Conservation (phyloP, 31 red algal species). For the Endocladia muricata region DNA sequence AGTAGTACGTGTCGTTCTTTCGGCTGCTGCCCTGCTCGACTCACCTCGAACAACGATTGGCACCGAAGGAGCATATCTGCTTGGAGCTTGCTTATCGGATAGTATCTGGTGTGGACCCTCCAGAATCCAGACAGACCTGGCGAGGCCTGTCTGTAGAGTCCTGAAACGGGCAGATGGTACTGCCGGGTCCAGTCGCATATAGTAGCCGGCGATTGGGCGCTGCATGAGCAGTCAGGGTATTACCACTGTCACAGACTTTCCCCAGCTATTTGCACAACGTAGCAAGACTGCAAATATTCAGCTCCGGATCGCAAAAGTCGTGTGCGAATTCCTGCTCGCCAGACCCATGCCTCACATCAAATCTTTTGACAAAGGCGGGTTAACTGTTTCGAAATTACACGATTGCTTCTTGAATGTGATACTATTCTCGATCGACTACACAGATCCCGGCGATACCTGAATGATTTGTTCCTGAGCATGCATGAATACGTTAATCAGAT, state of each 20-base stretch:
- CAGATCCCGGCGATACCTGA: not conserved
- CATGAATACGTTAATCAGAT: constrained; percentile 11
- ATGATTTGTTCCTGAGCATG: constrained; percentile 2
- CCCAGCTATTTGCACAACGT: constrained; percentile 29
- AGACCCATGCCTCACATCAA: not conserved
- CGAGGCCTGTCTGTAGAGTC: constrained; percentile 21
- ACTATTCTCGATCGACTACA: constrained; percentile 2
- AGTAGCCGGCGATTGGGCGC: constrained; percentile 11
- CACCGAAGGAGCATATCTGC: no score
- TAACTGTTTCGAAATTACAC: not conserved
- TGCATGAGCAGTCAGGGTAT: constrained; percentile 18
- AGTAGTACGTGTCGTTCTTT: not conserved
- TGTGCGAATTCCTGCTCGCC: constrained; percentile 22
- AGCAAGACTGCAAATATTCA: not conserved
- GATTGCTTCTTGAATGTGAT: not conserved
- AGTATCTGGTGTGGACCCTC: constrained; percentile 10
- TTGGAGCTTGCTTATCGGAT: not conserved
- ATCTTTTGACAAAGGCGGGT: not conserved
- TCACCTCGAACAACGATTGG: not conserved
- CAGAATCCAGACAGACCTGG: not conserved
- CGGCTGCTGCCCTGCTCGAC: not conserved
- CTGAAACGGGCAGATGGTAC: constrained; percentile 17
- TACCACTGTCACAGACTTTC: constrained; percentile 11
- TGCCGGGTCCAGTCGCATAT: constrained; percentile 29
- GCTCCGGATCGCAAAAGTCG: constrained; percentile 26